Evolutionary conservation across 2,329 filamentous ascomycete species (phyloP).

Genomic region (Diaporthe sp.): DNA sequence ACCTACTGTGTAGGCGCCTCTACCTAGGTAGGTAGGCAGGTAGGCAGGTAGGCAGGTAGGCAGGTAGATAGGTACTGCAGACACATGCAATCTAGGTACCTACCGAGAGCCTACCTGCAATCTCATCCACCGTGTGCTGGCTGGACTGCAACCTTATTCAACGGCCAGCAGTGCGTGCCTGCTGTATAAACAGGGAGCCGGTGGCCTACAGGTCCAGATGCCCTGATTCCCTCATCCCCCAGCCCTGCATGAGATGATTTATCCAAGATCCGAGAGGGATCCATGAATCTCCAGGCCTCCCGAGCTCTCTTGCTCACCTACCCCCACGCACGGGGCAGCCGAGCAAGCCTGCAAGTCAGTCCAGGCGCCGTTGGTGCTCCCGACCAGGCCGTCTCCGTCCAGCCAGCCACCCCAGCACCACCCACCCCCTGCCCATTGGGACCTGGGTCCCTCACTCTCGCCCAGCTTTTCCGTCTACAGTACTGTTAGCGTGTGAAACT

Average conservation of each 20-base stretch:
- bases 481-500: conserved; percentile 20
- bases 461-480: conserved; percentile 1
- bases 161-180: not conserved
- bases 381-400: conserved; percentile 1
- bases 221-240: conserved; percentile 16
- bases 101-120: not conserved
- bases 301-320: not conserved
- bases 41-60: no score
- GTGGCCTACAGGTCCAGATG: conserved; percentile 6
- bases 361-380: conserved; percentile 25
- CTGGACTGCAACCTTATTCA: conserved; percentile 2
- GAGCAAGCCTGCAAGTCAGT: not conserved
- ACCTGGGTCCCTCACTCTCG: not conserved
- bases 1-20: no score
- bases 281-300: conserved; percentile 7
- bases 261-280: conserved; percentile 6
- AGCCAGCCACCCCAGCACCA: conserved; percentile 9
- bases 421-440: conserved; percentile 16
- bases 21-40: no score
- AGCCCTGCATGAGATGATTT: conserved; percentile 22
- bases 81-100: no score
- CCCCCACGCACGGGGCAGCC: conserved; percentile 16
- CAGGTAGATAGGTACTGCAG: no score
- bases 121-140: not conserved
- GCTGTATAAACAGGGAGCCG: conserved; percentile 11